Conservation (phyloP, 352 stramenopile genomes). For the Globisporangium splendens region DNA sequence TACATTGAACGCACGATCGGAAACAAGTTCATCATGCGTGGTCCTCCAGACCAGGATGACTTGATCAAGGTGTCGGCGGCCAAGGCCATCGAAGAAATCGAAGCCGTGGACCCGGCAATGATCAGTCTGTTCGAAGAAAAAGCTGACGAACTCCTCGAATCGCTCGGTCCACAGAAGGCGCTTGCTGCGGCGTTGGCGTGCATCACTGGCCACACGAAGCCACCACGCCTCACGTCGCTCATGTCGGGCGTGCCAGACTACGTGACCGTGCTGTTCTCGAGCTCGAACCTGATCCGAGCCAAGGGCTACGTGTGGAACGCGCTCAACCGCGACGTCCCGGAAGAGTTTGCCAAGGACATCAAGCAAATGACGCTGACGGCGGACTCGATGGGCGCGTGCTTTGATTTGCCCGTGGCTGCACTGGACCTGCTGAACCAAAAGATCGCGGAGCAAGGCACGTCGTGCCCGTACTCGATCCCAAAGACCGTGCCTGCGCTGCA, state of each 20-base stretch:
- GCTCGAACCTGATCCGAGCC: slow-evolving; percentile 77
- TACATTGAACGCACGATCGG: slow-evolving; percentile 86
- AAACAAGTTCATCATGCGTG: slow-evolving; percentile 89
- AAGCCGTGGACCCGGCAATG: slow-evolving; percentile 72
- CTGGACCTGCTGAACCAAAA: slow-evolving; percentile 66
- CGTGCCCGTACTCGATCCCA: slow-evolving; percentile 73
- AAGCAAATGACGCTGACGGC: slow-evolving; percentile 89
- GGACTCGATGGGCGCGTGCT: slow-evolving; percentile 87
- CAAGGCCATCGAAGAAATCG: slow-evolving; percentile 82
- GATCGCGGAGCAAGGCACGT: slow-evolving; percentile 60
- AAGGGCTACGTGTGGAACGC: slow-evolving; percentile 93
- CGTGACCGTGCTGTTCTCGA: slow-evolving; percentile 85
- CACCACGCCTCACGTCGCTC: slow-evolving; percentile 72
- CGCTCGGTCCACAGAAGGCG: slow-evolving; percentile 52
- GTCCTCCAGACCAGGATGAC: slow-evolving; percentile 81
- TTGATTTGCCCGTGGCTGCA: slow-evolving; percentile 80
- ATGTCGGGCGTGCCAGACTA: slow-evolving; percentile 90
- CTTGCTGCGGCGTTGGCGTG: slow-evolving; percentile 82
- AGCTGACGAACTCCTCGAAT: slow-evolving; percentile 59
- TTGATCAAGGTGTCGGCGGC: slow-evolving; percentile 83
- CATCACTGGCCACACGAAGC: slow-evolving; percentile 90
- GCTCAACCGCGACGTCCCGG: slow-evolving; percentile 80
- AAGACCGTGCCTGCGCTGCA: slow-evolving; percentile 80
- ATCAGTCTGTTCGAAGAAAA: slow-evolving; percentile 74
- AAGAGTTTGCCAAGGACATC: slow-evolving; percentile 74